Conservation (phyloP, 2,329 filamentous ascomycete species). For the Cadophora malorum region DNA sequence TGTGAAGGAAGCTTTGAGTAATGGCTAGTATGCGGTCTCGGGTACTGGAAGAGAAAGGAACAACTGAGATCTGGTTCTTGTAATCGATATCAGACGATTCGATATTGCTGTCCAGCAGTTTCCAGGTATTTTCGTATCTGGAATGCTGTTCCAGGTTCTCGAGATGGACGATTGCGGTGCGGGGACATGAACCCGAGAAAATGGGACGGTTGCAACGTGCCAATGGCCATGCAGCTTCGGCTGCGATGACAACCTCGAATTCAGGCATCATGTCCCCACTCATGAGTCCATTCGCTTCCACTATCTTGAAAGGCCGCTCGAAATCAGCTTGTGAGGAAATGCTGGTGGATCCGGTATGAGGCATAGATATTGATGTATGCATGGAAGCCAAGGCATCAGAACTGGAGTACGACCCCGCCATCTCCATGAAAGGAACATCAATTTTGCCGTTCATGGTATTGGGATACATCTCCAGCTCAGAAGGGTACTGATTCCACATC, state of each 20-base stretch:
- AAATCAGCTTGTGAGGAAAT: conserved; percentile 52
- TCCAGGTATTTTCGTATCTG: conserved; percentile 56
- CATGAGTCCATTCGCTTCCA: conserved; percentile 17
- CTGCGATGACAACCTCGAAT: conserved; percentile 54
- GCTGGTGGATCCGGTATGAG: conserved; percentile 53
- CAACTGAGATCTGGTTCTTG: conserved; percentile 46
- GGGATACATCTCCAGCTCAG: conserved; percentile 50
- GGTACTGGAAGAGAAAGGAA: conserved; percentile 56
- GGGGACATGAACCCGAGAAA: conserved; percentile 53
- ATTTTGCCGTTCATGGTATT: conserved; percentile 7
- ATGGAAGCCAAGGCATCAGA: conserved; percentile 53
- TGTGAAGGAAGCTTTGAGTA: conserved; percentile 73
- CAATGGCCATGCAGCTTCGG: conserved; percentile 58
- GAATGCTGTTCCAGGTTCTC: conserved; percentile 58
- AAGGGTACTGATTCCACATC: conserved; percentile 52
- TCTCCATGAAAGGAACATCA: conserved; percentile 19
- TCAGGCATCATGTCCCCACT: conserved; percentile 47
- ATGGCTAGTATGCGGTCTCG: conserved; percentile 75
- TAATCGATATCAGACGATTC: conserved; percentile 25
- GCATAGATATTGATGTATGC: conserved; percentile 47
- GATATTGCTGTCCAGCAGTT: conserved; percentile 50
- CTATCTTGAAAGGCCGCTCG: conserved; percentile 38
- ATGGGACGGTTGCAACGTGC: conserved; percentile 56
- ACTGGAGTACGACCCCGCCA: conserved; percentile 39
- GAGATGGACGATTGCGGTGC: conserved; percentile 58